Evolutionary conservation across 2,329 filamentous ascomycete genomes (phyloP).

Genomic region (Trichoderma asperellum): DNA sequence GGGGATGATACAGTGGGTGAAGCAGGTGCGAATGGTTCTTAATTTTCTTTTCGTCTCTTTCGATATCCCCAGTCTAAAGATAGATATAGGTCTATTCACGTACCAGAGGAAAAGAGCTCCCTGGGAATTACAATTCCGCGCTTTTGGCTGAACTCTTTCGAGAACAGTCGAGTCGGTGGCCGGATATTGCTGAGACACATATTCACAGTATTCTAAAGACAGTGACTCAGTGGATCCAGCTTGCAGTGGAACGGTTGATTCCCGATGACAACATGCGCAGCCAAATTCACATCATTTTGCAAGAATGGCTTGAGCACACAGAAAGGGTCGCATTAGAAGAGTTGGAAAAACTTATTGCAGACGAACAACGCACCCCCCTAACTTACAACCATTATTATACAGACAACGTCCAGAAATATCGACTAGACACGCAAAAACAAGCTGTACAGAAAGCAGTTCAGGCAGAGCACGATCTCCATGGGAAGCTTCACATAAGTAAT

Average conservation of each 20-base stretch:
- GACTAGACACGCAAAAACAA: not conserved
- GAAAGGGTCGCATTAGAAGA: not conserved
- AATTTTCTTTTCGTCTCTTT: too few relatives aligned
- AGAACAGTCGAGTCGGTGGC: not conserved
- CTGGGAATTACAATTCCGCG: not conserved
- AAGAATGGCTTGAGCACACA: not conserved
- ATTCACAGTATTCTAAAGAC: not conserved
- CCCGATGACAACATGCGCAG: not conserved
- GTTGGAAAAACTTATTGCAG: not conserved
- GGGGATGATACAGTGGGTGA: not conserved
- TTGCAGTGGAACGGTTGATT: not conserved
- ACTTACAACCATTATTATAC: constrained; percentile 19
- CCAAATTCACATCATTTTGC: not conserved
- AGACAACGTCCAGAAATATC: constrained; percentile 11
- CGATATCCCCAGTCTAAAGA: too few relatives aligned
- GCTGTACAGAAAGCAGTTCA: not conserved
- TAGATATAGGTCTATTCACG: not conserved
- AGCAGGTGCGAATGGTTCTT: not conserved
- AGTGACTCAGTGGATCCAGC: not conserved
- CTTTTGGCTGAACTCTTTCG: not conserved
- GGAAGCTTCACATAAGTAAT: too few relatives aligned
- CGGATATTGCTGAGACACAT: not conserved
- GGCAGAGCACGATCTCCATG: not conserved
- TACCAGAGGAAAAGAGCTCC: constrained; percentile 4
- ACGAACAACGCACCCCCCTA: not conserved